Evolutionary conservation across 2,329 filamentous ascomycete genomes (phyloP).

Genomic region (Trichoderma brevicompactum): DNA sequence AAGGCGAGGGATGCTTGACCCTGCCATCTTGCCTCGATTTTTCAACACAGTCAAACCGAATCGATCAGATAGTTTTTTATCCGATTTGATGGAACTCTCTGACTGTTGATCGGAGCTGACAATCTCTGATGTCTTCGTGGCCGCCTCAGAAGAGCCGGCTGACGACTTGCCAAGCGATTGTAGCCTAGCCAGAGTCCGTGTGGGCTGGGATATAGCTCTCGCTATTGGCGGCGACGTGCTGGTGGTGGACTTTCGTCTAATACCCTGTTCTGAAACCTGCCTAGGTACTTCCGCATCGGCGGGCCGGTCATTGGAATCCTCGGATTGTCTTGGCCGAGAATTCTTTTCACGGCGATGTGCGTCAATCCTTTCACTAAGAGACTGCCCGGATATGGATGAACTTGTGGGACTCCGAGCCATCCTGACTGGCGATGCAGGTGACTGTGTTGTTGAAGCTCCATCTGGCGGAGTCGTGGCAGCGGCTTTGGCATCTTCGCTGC

Average conservation of each 20-base stretch:
- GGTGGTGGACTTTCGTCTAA: conserved; percentile 52
- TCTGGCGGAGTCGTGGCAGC: conserved; percentile 6
- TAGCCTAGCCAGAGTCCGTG: conserved; percentile 51
- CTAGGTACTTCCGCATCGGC: conserved; percentile 35
- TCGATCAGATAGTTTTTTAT: conserved; percentile 79
- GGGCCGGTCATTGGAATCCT: conserved; percentile 38
- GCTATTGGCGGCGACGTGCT: conserved; percentile 57
- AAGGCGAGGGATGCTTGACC: conserved; percentile 88
- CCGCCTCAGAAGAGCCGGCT: conserved; percentile 43
- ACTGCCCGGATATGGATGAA: conserved; percentile 32
- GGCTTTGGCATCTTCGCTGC: conserved; percentile 1
- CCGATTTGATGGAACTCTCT: conserved; percentile 54
- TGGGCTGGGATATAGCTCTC: conserved; percentile 58
- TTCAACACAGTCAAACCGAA: conserved; percentile 70
- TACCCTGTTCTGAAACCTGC: conserved; percentile 41
- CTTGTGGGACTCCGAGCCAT: conserved; percentile 32
- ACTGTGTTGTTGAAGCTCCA: conserved; percentile 30
- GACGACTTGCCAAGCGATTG: conserved; percentile 51
- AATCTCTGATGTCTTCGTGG: conserved; percentile 36
- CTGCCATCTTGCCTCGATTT: conserved; percentile 55
- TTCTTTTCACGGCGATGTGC: conserved; percentile 56
- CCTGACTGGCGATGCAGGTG: conserved; percentile 34
- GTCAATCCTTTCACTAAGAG: conserved; percentile 54
- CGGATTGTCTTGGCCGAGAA: conserved; percentile 38
- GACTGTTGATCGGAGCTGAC: conserved; percentile 34